Percentiles rank a stretch among this genome's conserved stretches.
phyloP scores from a whole-genome alignment of 2,329 filamentous ascomycete genomes.

The Keithomyces neogunnii region DNA sequence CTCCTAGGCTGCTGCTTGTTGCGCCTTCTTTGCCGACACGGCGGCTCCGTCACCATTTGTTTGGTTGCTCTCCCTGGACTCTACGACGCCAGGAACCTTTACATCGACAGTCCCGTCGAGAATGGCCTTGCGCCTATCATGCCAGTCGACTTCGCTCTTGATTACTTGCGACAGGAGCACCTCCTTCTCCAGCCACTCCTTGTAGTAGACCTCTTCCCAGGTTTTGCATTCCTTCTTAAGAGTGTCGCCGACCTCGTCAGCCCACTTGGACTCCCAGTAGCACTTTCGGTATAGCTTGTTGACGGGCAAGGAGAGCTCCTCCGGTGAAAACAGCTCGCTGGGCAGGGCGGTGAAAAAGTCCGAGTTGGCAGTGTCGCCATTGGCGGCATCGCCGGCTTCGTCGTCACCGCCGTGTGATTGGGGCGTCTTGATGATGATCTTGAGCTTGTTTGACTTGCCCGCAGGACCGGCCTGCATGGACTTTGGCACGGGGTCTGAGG shows the following conservation, averaged over 20 bases:
- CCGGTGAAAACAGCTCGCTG: constrained; percentile 52
- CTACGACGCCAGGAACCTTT: constrained; percentile 26
- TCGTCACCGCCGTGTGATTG: constrained; percentile 49
- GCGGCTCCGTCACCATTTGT: constrained; percentile 13
- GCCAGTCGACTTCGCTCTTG: constrained; percentile 57
- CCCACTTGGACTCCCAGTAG: constrained; percentile 64
- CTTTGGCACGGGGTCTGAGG: constrained; percentile 66
- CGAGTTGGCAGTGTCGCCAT: constrained; percentile 46
- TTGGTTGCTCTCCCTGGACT: constrained; percentile 18
- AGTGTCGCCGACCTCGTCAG: constrained; percentile 55
- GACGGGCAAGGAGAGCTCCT: constrained; percentile 54
- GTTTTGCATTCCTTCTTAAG: constrained; percentile 57
- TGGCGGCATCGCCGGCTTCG: constrained; percentile 42
- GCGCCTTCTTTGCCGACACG: constrained; percentile 2
- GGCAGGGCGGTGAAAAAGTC: constrained; percentile 49
- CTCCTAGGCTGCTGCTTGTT: constrained; percentile 3
- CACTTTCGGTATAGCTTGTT: constrained; percentile 59
- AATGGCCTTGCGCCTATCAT: constrained; percentile 47
- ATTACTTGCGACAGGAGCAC: constrained; percentile 67
- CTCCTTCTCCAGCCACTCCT: constrained; percentile 76
- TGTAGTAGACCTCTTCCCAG: constrained; percentile 57
- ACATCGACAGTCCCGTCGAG: constrained; percentile 40
- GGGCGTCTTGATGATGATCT: constrained; percentile 55
- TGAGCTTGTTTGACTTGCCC: constrained; percentile 44
- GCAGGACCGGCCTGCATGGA: constrained; percentile 45